Percentiles rank a stretch among this genome's conserved stretches.
These are phyloP conservation scores for Pichia insulana DNA, from an alignment of 805 yeast genomes.

Conservation along the genomic window DNA sequence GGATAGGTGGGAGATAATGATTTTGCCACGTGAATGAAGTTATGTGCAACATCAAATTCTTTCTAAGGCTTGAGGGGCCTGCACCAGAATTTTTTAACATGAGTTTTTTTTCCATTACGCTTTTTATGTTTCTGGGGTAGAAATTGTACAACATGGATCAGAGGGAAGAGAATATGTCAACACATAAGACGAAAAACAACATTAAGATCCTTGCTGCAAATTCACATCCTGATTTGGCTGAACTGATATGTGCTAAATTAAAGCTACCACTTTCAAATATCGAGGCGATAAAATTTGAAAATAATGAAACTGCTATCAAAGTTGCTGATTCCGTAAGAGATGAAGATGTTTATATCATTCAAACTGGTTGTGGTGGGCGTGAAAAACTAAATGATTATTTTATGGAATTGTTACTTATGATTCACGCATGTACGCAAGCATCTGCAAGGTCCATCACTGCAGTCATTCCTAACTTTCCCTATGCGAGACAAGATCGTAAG, in stretches of 20 bases:
- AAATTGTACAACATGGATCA: neutral
- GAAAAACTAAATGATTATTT: conserved; percentile 69
- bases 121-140: neutral
- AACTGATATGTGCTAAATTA: conserved; percentile 54
- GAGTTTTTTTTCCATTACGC: neutral
- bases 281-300: conserved; percentile 77
- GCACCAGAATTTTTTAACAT: neutral
- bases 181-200: conserved; percentile 31
- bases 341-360: conserved; percentile 79
- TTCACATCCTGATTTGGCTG: conserved; percentile 81
- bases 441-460: conserved; percentile 92
- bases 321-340: conserved; percentile 86
- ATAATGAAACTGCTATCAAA: conserved; percentile 81
- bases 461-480: conserved; percentile 91
- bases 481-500: conserved; percentile 95
- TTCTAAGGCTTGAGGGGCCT: too few relatives aligned
- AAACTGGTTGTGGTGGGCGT: conserved; percentile 81
- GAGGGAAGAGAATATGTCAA: conserved; percentile 20
- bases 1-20: too few relatives aligned
- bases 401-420: conserved; percentile 81
- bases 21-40: too few relatives aligned
- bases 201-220: conserved; percentile 51
- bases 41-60: neutral
- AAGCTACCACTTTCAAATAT: conserved; percentile 65
- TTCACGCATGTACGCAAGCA: conserved; percentile 93